A percentile compares a stretch with the other conserved stretches of the same genome.
These are phyloP conservation scores for Lentinula detonsa DNA, from an alignment of 768 basidiomycete species.

Conservation along the genomic window DNA sequence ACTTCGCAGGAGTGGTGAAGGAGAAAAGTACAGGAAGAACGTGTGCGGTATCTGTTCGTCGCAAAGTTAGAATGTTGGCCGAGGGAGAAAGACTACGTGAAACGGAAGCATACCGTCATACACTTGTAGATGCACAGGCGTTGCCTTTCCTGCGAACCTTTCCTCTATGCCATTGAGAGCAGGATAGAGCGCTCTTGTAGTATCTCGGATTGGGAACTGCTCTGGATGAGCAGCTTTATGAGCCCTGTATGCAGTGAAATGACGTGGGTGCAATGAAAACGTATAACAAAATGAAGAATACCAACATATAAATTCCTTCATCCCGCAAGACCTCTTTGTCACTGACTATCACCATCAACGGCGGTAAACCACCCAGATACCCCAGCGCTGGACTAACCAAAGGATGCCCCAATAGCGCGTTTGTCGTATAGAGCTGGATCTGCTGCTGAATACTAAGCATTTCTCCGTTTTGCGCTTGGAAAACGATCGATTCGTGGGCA, in stretches of 20 bases:
- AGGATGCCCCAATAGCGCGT: constrained; percentile 71
- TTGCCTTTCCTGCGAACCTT: constrained; percentile 37
- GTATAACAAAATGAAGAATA: constrained; percentile 8
- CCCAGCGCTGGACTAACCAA: constrained; percentile 75
- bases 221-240: constrained; percentile 89
- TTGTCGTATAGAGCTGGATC: constrained; percentile 83
- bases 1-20: constrained; percentile 75
- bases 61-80: background rate
- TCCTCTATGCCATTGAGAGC: constrained; percentile 47
- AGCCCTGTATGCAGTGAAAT: constrained; percentile 40
- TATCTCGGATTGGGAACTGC: constrained; percentile 46
- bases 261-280: background rate
- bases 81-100: background rate
- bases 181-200: constrained; percentile 48
- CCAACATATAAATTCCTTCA: constrained; percentile 83
- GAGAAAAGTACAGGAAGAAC: constrained; percentile 69
- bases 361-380: constrained; percentile 89
- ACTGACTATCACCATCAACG: constrained; percentile 77
- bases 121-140: constrained; percentile 87
- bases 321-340: constrained; percentile 91
- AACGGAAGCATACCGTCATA: constrained; percentile 66
- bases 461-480: constrained; percentile 46
- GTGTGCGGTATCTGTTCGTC: constrained; percentile 56
- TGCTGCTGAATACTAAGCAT: constrained; percentile 53
- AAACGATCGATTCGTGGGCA: constrained; percentile 36